Evolutionary conservation across 768 basidiomycete species (phyloP).

Genomic region (Hericium erinaceus): DNA sequence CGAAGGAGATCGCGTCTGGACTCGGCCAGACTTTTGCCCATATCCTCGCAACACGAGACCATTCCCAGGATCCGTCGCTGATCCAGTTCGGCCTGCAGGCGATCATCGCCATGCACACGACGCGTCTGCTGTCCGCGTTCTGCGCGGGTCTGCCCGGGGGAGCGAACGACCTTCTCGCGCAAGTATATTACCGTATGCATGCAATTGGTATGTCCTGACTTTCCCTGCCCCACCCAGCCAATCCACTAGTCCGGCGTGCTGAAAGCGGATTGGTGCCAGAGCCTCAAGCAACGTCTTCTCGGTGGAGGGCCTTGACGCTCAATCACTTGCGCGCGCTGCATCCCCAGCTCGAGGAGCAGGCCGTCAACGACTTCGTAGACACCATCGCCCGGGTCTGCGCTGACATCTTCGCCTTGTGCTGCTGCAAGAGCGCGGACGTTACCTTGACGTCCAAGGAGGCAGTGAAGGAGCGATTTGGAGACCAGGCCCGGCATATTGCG

Average conservation of each 20-base stretch:
- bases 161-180: constrained; percentile 53
- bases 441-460: constrained; percentile 16
- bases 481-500: constrained; percentile 59
- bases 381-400: constrained; percentile 66
- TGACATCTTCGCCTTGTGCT: constrained; percentile 58
- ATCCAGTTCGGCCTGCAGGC: constrained; percentile 73
- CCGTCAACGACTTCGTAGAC: constrained; percentile 63
- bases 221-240: not conserved
- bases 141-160: constrained; percentile 68
- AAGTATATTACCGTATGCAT: constrained; percentile 52
- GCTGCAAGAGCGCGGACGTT: constrained; percentile 28
- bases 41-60: constrained; percentile 53
- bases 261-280: constrained; percentile 29
- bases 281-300: constrained; percentile 68
- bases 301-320: constrained; percentile 71
- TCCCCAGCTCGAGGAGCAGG: constrained; percentile 55
- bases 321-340: constrained; percentile 58
- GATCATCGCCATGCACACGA: constrained; percentile 55
- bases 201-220: constrained; percentile 33
- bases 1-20: constrained; percentile 52
- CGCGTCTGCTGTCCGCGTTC: constrained; percentile 59
- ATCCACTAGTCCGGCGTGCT: constrained; percentile 16
- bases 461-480: constrained; percentile 40
- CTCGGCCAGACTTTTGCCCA: constrained; percentile 55
- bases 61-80: constrained; percentile 66